Evolutionary conservation across 148 eudicot species (phyloP), one percentile per base, ranked within the genome.

Genomic region (Camellia sinensis): DNA sequence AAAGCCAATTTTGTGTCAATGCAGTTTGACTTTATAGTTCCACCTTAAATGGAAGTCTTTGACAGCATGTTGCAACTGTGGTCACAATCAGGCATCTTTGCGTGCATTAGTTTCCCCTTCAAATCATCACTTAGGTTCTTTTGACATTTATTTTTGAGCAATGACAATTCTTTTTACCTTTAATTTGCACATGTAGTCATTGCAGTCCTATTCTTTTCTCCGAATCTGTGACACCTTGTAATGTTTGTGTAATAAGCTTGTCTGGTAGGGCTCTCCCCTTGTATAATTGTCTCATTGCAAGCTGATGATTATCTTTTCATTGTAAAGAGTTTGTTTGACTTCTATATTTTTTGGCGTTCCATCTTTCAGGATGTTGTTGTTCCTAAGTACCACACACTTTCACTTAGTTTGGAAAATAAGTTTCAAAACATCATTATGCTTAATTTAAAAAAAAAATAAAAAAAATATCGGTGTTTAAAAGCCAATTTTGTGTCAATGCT

Each of bases 291-390:
- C 9, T 22, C 21, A 21, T 21, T 60, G 41, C 67, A 37, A 12
- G 78, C 53, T 60, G 50, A n/a, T 18, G 3, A 11, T 46, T 17
- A 40, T n/a, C 5, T 62, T 43, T 15, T 46, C 52, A 40, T 17
- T 7, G 40, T 15, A 15, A 61, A 40, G 41, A 80, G 57, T 53
- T 63, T 48, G 6, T 77, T 73, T 37, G 45, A 63, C 5, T 12
- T 74, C 77, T 12, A 10, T 52, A 52, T 71, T 29, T 43, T 67
- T n/a, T 79, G 73, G n/a, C 11, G 54, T 78, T 10, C 6, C 65
- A 21, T 78, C 15, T 48, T 89, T 52, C 85, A 97, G 99, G 99
- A 97, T n/a, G n/a, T n/a, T 90, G 91, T 89, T 83, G 91, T 94
- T 83, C 87, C 94, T 68, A 92, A 90, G 75, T 92, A 85, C 83